Evolutionary conservation across 257 asterid species (phyloP).

Genomic region (Misopates orontium): DNA sequence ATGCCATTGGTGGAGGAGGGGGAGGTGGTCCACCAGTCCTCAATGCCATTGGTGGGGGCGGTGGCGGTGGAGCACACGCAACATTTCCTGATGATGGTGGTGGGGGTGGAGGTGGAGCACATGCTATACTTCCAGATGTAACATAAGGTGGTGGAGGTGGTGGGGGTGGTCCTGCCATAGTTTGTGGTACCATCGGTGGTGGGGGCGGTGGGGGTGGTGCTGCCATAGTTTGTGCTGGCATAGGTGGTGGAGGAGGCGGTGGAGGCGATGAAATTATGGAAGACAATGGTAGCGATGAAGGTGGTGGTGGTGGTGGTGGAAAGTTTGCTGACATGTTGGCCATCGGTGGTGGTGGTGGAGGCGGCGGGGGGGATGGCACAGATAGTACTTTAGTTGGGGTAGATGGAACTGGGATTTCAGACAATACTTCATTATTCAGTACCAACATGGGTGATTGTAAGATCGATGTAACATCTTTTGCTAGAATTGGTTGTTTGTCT

Average conservation of each 20-base stretch:
- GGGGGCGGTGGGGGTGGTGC: conserved; percentile 26
- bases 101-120: conserved; percentile 30
- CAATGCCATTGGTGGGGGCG: conserved; percentile 25
- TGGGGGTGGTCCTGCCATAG: conserved; percentile 23
- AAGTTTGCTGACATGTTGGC: conserved; percentile 18
- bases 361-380: background rate
- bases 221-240: conserved; percentile 20
- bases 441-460: conserved; percentile 1
- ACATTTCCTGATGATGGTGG: conserved; percentile 19
- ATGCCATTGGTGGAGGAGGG: conserved; percentile 48
- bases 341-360: conserved; percentile 28
- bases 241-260: conserved; percentile 29
- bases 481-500: too few species aligned
- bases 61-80: conserved; percentile 17
- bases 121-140: background rate
- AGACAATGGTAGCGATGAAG: too few species aligned
- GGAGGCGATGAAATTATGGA: background rate
- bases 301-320: conserved; percentile 30
- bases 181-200: conserved; percentile 20
- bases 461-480: too few species aligned
- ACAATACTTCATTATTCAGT: conserved; percentile 15
- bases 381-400: conserved; percentile 7
- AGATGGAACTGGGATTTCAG: conserved; percentile 21
- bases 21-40: conserved; percentile 32
- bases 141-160: conserved; percentile 38